A percentile compares a stretch with the other conserved stretches of the same genome.
Conservation (phyloP, 1,284 basidiomycete genomes). For the Xerocomus minutiporus region DNA sequence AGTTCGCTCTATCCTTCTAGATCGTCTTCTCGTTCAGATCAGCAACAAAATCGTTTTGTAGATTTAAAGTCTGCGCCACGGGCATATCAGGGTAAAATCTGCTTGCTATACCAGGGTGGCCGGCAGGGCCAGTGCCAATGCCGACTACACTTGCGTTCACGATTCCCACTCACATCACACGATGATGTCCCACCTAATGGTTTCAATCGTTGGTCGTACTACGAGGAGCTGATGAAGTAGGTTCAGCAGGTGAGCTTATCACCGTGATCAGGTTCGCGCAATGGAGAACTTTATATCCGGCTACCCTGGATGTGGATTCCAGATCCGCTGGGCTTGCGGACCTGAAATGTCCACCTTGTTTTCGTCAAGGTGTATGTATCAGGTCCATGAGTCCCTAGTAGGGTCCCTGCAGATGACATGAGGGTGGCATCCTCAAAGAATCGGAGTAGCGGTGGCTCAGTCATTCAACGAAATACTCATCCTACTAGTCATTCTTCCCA, state of each 20-base stretch:
- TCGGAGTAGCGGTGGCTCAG: too few species aligned
- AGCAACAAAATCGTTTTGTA: slow-evolving; percentile 24
- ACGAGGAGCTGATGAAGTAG: slow-evolving; percentile 66
- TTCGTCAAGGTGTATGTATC: slow-evolving; percentile 59
- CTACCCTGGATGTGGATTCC: slow-evolving; percentile 58
- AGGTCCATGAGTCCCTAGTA: background rate
- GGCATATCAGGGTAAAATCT: too few species aligned
- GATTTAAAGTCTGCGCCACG: slow-evolving; percentile 4
- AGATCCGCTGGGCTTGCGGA: slow-evolving; percentile 66
- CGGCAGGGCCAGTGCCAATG: background rate
- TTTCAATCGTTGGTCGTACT: slow-evolving; percentile 39
- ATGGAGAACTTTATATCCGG: slow-evolving; percentile 66
- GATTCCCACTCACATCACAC: background rate
- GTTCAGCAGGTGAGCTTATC: slow-evolving; percentile 19
- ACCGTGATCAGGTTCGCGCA: slow-evolving; percentile 15
- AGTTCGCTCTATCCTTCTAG: slow-evolving; percentile 13
- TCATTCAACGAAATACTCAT: too few species aligned
- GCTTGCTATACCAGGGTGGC: too few species aligned
- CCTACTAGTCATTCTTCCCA: too few species aligned
- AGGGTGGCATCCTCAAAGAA: too few species aligned
- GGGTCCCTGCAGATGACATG: too few species aligned
- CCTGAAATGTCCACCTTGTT: slow-evolving; percentile 65
- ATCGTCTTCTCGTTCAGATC: slow-evolving; percentile 10
- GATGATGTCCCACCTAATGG: too few species aligned
- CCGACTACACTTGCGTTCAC: background rate